Evolutionary conservation across 768 basidiomycete species (phyloP), one percentile per base, ranked within the genome.

Genomic region (Pilatotrama ljubarskyi): DNA sequence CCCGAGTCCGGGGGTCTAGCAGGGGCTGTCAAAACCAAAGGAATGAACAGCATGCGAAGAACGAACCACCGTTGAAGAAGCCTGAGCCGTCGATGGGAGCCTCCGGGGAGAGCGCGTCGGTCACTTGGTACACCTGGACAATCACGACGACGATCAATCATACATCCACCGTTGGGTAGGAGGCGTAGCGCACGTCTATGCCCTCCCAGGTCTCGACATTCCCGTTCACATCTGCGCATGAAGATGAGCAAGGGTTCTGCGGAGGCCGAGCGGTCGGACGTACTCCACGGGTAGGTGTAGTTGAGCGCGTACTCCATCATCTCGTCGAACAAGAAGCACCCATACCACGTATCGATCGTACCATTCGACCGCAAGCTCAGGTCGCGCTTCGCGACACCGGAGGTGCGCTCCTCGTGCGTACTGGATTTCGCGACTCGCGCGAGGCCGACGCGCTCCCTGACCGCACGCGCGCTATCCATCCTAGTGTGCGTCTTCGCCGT

Each of bases 261-360:
- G 11, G 32, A 20, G 18, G 1, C 1, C 3, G 26, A 20, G 24
- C 9, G 15, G 2, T 9, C 3, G 26, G 5, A 69, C 75, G 20
- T 36, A 76, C 74, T 68, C 81, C 82, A 82, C 1, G 89, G 89
- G 66, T 78, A 84, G 0, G 88, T 86, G 66, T 77, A 90, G 66
- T 90, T 91, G 59, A 83, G 50, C 13, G 87, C 86, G 63, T 90
- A 90, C 70, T 90, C 87, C 24, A 87, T 63, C 72, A 86, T 81
- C 74, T 86, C 83, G 57, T 85, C 82, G 49, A 82, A 78, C 14
- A 90, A 67, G 58, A 83, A 76, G 70, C 90, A 91, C 6, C 69
- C 69, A 49, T 73, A 75, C 49, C 65, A 72, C 22, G 74, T 64
- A 54, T 75, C 71, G 37, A 73, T 78, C 1, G 81, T 82, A 10